These are phyloP conservation scores for Borealophlyctis nickersoniae DNA, from an alignment of 192 early-diverging fungal species.

Conservation along the genomic window DNA sequence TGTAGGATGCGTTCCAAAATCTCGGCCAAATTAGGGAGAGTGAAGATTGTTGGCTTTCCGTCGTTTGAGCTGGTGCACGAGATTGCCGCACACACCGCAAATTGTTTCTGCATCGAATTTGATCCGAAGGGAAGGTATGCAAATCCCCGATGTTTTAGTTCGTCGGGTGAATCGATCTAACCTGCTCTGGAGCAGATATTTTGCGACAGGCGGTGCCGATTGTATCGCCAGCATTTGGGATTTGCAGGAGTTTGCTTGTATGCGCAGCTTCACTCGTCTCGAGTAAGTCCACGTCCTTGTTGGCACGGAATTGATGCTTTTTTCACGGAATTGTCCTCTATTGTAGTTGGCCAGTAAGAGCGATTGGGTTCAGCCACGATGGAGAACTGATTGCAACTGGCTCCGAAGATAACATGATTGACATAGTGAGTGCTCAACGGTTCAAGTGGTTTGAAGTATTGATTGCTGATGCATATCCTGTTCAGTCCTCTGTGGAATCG, in stretches of 20 bases:
- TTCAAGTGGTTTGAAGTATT: no score
- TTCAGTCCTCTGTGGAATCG: slow-evolving; percentile 67
- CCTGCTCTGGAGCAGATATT: slow-evolving; percentile 45
- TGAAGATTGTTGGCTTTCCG: slow-evolving; percentile 68
- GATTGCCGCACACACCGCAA: slow-evolving; percentile 73
- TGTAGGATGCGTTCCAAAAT: not conserved
- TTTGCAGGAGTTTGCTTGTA: slow-evolving; percentile 56
- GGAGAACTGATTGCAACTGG: slow-evolving; percentile 72
- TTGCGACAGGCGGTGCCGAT: slow-evolving; percentile 77
- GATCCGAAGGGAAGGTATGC: slow-evolving; percentile 65
- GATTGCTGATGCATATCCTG: not conserved
- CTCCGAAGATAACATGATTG: slow-evolving; percentile 74
- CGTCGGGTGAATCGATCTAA: not conserved
- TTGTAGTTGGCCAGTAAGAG: slow-evolving; percentile 68
- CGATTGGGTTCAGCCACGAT: slow-evolving; percentile 75
- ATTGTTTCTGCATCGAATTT: slow-evolving; percentile 75
- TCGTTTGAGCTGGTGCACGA: slow-evolving; percentile 51
- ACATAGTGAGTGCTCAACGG: slow-evolving; percentile 67
- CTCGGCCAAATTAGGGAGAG: no score
- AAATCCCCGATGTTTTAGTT: not conserved
- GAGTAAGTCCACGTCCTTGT: slow-evolving; percentile 49
- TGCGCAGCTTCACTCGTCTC: slow-evolving; percentile 65
- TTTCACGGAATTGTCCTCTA: no score
- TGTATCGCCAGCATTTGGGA: slow-evolving; percentile 76
- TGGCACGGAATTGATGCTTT: slow-evolving; percentile 49